Percentiles rank a stretch among this genome's conserved stretches.
Evolutionary conservation across 139 green algal genomes (phyloP).

Genomic region (Chlamydomonas incerta): DNA sequence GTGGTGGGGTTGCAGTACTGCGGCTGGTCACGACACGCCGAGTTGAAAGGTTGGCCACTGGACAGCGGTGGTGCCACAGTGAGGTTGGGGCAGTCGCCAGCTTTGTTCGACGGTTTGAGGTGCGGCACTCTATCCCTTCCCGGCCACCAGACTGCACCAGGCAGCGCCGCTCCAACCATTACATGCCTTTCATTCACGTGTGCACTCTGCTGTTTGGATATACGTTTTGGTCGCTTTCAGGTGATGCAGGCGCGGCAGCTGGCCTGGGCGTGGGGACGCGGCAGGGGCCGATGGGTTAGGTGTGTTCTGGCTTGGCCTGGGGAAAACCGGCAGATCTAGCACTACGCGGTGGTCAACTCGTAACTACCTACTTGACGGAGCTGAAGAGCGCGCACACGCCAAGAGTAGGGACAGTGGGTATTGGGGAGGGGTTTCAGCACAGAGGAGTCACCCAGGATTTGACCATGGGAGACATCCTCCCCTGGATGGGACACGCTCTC

Average conservation of each 20-base stretch:
- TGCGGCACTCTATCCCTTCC: conserved; percentile 8
- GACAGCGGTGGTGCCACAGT: conserved; percentile 9
- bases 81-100: too few relatives aligned
- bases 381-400: conserved; percentile 12
- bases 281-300: too few relatives aligned
- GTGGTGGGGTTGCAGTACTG: not conserved
- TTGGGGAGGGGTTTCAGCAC: conserved; percentile 1
- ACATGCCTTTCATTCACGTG: conserved; percentile 5
- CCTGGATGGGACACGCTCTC: too few relatives aligned
- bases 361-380: not conserved
- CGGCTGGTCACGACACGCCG: too few relatives aligned
- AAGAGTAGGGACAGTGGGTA: conserved; percentile 5
- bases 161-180: conserved; percentile 6
- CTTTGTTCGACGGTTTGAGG: conserved; percentile 18
- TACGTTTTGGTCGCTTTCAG: too few relatives aligned
- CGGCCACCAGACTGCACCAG: conserved; percentile 4
- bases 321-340: not conserved
- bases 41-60: not conserved
- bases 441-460: conserved; percentile 7
- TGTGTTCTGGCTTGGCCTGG: conserved; percentile 1
- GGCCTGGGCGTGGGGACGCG: too few relatives aligned
- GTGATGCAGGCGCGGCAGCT: too few relatives aligned
- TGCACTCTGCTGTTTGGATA: conserved; percentile 17
- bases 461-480: too few relatives aligned
- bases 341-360: not conserved